Conservation (phyloP, 768 basidiomycete genomes). For the Trichaptum fuscoviolaceum region DNA sequence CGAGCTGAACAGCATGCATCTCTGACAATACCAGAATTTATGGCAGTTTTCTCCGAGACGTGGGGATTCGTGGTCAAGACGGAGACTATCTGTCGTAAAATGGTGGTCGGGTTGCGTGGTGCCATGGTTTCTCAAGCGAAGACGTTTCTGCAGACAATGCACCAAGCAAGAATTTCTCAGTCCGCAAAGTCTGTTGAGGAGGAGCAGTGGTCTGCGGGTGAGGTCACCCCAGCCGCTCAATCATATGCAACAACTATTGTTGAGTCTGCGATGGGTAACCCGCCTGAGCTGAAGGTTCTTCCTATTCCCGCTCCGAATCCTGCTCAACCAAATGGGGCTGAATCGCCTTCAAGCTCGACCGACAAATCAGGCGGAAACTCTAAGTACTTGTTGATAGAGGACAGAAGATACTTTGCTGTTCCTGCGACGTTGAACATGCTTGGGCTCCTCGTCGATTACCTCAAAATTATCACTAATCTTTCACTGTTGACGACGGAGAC, state of each 20-base stretch:
- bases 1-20: slow-evolving; percentile 77
- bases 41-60: slow-evolving; percentile 74
- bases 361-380: slow-evolving; percentile 12
- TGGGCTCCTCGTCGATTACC: slow-evolving; percentile 73
- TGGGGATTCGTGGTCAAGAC: slow-evolving; percentile 90
- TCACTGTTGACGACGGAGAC: slow-evolving; percentile 87
- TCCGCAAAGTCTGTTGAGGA: slow-evolving; percentile 92
- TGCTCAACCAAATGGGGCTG: slow-evolving; percentile 8
- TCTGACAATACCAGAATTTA: slow-evolving; percentile 69
- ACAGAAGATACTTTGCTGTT: slow-evolving; percentile 79
- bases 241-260: slow-evolving; percentile 68
- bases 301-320: slow-evolving; percentile 14
- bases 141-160: slow-evolving; percentile 80
- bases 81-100: slow-evolving; percentile 78
- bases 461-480: slow-evolving; percentile 83
- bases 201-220: slow-evolving; percentile 86
- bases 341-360: slow-evolving; percentile 9
- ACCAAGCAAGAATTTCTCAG: slow-evolving; percentile 69
- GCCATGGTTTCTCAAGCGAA: slow-evolving; percentile 87
- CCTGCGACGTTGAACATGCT: slow-evolving; percentile 77
- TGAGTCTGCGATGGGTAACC: slow-evolving; percentile 77
- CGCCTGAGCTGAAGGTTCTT: slow-evolving; percentile 44
- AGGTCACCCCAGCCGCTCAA: slow-evolving; percentile 65
- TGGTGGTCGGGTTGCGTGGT: slow-evolving; percentile 91
- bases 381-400: slow-evolving; percentile 76